phyloP scores from a whole-genome alignment of 345 rosid genomes.

The Syzygium aqueum region DNA sequence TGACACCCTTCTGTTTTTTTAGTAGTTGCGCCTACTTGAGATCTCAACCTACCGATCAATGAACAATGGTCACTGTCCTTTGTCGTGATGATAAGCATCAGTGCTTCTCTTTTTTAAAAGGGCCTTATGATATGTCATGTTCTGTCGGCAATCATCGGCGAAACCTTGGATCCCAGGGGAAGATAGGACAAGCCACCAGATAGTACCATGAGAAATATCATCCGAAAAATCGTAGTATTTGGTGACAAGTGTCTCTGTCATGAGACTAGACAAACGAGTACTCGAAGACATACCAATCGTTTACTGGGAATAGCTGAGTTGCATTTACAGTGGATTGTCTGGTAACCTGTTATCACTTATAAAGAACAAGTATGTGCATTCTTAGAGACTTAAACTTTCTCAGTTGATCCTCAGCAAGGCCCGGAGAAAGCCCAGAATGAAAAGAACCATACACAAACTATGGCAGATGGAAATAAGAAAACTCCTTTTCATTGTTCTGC shows the following conservation, averaged over 20 bases:
- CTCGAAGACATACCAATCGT: not conserved
- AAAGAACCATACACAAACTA: not conserved
- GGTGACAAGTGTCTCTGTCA: not conserved
- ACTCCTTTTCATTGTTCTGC: not conserved
- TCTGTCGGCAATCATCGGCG: not conserved
- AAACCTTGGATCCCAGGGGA: not conserved
- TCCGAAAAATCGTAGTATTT: not conserved
- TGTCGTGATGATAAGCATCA: not conserved
- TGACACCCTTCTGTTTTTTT: not conserved
- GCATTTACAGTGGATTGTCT: not conserved
- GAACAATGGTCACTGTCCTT: not conserved
- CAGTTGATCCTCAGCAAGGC: not conserved
- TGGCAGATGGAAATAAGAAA: not conserved
- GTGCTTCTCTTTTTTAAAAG: not conserved
- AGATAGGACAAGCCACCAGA: not conserved
- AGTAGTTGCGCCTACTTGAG: not conserved
- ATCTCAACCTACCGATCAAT: not conserved
- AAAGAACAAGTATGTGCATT: not conserved
- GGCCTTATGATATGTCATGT: not conserved
- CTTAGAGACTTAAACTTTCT: not conserved
- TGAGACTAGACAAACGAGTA: not conserved
- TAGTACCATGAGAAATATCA: not conserved
- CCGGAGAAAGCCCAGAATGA: not conserved
- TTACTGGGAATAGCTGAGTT: not conserved
- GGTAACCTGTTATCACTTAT: not conserved